phyloP scores from a whole-genome alignment of 495 filamentous ascomycete genomes.

The Neurospora pannonica region DNA sequence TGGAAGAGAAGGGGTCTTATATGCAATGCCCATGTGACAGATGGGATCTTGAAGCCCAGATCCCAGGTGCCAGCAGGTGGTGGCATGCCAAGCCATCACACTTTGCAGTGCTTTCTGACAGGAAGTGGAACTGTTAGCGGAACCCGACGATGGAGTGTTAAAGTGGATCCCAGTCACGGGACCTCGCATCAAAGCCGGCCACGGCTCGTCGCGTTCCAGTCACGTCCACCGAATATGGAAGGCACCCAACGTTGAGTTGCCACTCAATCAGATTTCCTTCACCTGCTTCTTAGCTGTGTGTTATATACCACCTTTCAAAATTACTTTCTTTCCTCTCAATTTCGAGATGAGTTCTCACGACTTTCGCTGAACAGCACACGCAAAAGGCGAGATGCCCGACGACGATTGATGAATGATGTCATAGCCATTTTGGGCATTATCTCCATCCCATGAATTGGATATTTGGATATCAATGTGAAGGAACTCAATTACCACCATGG shows the following conservation, averaged over 20 bases:
- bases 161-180: background rate
- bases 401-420: background rate
- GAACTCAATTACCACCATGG: slow-evolving; percentile 48
- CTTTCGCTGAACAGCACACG: background rate
- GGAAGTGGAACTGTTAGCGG: no score
- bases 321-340: no score
- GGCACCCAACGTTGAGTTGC: background rate
- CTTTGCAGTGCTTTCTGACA: no score
- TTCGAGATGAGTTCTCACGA: background rate
- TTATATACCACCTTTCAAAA: background rate
- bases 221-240: background rate
- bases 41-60: no score
- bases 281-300: background rate
- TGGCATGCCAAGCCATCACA: no score
- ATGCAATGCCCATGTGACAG: no score
- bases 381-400: background rate
- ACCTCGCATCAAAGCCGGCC: background rate
- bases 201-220: background rate
- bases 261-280: background rate
- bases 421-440: background rate
- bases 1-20: no score
- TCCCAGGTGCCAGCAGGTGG: no score
- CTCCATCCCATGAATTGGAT: background rate
- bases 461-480: background rate
- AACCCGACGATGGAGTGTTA: background rate